A percentile compares a stretch with the other conserved stretches of the same genome.
Conservation (phyloP, 345 rosid species). For the Hibiscus mutabilis region DNA sequence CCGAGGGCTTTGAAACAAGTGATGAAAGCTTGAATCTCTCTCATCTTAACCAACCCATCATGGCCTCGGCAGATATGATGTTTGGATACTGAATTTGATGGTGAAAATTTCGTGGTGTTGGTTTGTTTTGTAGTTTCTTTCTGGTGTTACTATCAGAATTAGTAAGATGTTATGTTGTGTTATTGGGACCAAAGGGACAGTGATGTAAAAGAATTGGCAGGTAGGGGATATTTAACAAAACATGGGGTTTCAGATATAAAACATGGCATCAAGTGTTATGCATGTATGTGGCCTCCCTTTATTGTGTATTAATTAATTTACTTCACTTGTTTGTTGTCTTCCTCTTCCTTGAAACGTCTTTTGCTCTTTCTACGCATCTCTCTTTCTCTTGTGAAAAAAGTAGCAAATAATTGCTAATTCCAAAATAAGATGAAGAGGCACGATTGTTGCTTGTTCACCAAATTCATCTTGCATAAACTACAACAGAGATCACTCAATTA, state of each 20-base stretch:
- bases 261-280: background rate
- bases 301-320: background rate
- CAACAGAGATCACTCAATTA: too few relatives aligned
- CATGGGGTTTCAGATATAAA: background rate
- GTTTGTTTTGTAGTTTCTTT: background rate
- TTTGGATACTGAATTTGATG: conserved; percentile 14
- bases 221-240: background rate
- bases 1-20: conserved; percentile 10
- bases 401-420: too few relatives aligned
- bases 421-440: too few relatives aligned
- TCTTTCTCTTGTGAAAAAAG: too few relatives aligned
- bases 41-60: conserved; percentile 31
- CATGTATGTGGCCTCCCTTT: background rate
- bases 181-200: background rate
- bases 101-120: background rate
- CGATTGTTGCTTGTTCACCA: too few relatives aligned
- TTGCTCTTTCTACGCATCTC: background rate
- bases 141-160: background rate
- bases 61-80: conserved; percentile 33
- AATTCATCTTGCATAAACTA: too few relatives aligned
- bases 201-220: too few relatives aligned
- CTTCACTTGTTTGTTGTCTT: background rate
- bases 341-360: background rate
- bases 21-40: conserved; percentile 13
- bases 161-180: background rate